These are phyloP conservation scores for Phlyctochytrium bullatum DNA, from an alignment of 192 early-diverging fungal genomes.

Conservation along the genomic window DNA sequence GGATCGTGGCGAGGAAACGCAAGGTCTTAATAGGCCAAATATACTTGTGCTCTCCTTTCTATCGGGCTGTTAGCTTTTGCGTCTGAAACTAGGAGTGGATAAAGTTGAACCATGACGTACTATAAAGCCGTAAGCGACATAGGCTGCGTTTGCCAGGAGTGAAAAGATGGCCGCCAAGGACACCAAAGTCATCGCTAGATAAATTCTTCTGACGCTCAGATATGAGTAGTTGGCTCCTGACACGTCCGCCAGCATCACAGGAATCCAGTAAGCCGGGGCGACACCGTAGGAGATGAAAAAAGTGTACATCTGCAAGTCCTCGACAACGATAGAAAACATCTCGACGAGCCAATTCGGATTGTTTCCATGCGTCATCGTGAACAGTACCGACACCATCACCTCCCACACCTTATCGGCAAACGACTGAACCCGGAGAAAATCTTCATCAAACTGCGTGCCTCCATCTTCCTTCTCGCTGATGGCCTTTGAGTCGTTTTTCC, in stretches of 20 bases:
- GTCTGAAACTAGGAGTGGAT: neutral
- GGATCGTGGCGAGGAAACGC: conserved; percentile 7
- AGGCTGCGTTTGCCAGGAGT: conserved; percentile 8
- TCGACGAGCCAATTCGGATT: neutral
- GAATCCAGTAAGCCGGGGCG: conserved; percentile 1
- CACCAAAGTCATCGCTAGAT: neutral
- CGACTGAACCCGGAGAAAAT: neutral
- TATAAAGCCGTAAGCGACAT: conserved; percentile 7
- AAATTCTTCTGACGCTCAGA: neutral
- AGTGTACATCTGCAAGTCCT: conserved; percentile 13
- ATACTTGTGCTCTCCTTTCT: conserved; percentile 8
- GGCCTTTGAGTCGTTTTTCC: too few relatives aligned
- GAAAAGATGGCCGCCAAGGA: neutral
- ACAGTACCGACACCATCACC: conserved; percentile 2
- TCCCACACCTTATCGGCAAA: neutral
- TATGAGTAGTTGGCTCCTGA: conserved; percentile 8
- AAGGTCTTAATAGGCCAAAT: conserved; percentile 15
- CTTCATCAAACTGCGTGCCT: too few relatives aligned
- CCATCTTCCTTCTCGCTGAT: too few relatives aligned
- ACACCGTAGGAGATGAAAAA: conserved; percentile 7
- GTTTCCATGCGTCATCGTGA: conserved; percentile 19
- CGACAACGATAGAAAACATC: conserved; percentile 1
- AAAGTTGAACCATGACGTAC: neutral
- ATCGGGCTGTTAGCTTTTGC: neutral
- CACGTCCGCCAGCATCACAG: neutral